Evolutionary conservation across 306 rosid species (phyloP), one percentile per base, ranked within the genome.

Genomic region (Citrullus colocynthis): DNA sequence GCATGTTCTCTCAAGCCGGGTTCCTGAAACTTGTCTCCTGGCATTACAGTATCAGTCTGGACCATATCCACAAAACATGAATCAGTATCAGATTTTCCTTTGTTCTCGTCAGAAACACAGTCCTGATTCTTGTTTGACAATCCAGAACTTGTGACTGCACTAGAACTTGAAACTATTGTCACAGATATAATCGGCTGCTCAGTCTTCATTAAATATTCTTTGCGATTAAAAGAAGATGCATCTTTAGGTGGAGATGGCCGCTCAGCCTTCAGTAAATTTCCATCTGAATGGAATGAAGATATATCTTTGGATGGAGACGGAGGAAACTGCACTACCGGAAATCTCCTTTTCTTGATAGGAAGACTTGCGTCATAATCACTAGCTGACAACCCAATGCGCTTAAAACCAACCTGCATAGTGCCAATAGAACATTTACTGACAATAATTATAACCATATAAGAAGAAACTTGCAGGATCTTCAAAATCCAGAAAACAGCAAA

Each of bases 331-430:
- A 84, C 69, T 74, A 86, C 42, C 6, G 90, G 96, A 77, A 87
- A 92, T 84, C 91, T 86, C 85, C 99, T 88, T 86, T 95, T 95
- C 96, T 95, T 95, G 85, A 95, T 92, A 51, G 99, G 99, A 76
- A 95, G 90, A 87, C 92, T 94, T 86, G 95, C 89, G 88, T 83
- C 81, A 83, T 88, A 92, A 88, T 86, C 91, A 88, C 91, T 86
- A 86, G 84, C 78, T 45, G 87, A 87, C 87, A 89, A 87, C 74
- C 80, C 84, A 81, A 76, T 78, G 75, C 96, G 86, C 79, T 91
- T 91, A 71, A 92, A 83, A 90, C 91, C 92, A 44, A 85, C 89
- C 99, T 95, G 97, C 87, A 89, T 90, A 89, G 61, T 82, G 89
- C 39, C 57, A 70, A 44, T 44, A 21, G 78, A 92, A 88, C 85